Conservation (phyloP, 2,329 filamentous ascomycete species). For the Fusarium brachygibbosum region DNA sequence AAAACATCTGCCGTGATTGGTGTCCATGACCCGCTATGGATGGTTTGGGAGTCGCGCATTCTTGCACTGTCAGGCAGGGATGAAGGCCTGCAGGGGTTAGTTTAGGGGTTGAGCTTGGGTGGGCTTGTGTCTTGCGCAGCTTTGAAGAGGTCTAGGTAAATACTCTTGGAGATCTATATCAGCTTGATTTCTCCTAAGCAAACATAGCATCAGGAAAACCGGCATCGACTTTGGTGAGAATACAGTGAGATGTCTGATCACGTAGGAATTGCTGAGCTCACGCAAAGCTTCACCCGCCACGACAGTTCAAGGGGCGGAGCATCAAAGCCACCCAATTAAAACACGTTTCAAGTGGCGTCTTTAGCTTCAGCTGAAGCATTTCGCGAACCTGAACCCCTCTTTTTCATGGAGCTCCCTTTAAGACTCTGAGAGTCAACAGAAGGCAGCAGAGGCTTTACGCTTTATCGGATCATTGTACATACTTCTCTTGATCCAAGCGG, state of each 20-base stretch:
- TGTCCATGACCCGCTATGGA: neutral
- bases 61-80: neutral
- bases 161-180: neutral
- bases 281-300: neutral
- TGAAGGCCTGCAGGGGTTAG: neutral
- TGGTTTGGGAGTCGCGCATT: neutral
- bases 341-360: constrained; percentile 25
- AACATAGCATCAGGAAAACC: neutral
- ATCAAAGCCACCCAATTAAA: constrained; percentile 27
- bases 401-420: neutral
- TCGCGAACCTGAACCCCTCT: neutral
- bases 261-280: neutral
- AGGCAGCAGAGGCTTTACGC: neutral
- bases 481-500: neutral
- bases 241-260: neutral
- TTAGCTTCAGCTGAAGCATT: constrained; percentile 26
- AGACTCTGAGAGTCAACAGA: neutral
- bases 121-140: neutral
- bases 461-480: neutral
- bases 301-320: constrained; percentile 9
- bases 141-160: neutral
- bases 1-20: constrained; percentile 6
- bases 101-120: neutral
- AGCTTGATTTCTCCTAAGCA: neutral
- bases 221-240: too few relatives aligned